Evolutionary conservation across 176 grass and related monocot species (phyloP).

Genomic region (Avena insularis): DNA sequence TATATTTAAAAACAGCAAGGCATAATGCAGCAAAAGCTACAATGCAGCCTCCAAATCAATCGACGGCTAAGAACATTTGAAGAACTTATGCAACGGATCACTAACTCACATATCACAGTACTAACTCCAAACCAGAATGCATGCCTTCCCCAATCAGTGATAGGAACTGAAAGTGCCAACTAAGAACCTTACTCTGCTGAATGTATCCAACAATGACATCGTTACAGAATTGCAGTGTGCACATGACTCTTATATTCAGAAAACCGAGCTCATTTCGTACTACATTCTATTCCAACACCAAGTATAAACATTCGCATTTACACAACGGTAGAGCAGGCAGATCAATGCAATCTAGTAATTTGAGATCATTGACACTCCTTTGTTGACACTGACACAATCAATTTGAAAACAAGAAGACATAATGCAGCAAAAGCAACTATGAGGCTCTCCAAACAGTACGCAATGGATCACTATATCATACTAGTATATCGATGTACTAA

Average conservation of each 20-base stretch:
- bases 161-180: not conserved
- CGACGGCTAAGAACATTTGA: not conserved
- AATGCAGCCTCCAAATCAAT: not conserved
- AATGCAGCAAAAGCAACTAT: not conserved
- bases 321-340: not conserved
- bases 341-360: not conserved
- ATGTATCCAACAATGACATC: not conserved
- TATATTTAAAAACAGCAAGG: not conserved
- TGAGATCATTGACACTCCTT: not conserved
- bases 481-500: not conserved
- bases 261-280: not conserved
- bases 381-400: not conserved
- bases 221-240: not conserved
- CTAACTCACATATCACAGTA: not conserved
- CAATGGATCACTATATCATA: not conserved
- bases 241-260: not conserved
- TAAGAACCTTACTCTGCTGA: not conserved
- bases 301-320: not conserved
- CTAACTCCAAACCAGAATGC: not conserved
- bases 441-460: not conserved
- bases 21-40: not conserved
- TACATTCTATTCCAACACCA: not conserved
- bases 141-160: not conserved
- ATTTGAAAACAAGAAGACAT: not conserved
- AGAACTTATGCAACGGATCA: not conserved